Evolutionary conservation across 208 protist species (phyloP), one percentile per base, ranked within the genome.

Genomic region (Leishmania braziliensis): DNA sequence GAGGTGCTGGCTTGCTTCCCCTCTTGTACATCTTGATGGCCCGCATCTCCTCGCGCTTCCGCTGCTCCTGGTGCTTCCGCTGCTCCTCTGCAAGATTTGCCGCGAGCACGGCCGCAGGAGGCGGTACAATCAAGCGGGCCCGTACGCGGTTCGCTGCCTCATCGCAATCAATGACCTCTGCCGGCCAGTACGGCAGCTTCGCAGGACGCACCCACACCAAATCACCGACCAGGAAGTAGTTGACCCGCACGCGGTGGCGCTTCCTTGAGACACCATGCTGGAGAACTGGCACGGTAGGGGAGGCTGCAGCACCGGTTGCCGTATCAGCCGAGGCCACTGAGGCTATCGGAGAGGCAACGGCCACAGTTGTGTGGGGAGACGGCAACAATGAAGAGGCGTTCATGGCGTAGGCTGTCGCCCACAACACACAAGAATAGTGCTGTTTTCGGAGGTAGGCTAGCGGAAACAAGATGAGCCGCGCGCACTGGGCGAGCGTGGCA

Each of bases 111-210:
- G 68, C 83, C n/a, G 74, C 79, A 3, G 88, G 56, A 5, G 92
- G 93, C 5, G 93, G 91, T 29, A 87, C 73, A 46, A 97, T 77
- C 2, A 96, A 86, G 12, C 86, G 83, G 5, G 91, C 90, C 12
- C 88, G 86, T 50, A 97, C 89, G 43, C 73, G 90, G 83, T 95
- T 96, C 0, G 80, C 75, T 14, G 65, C 63, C 73, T 92, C 88
- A 56, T 95, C 87, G 33, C 87, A 86, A n/a, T 87, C 81, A 10
- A 93, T 60, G 26, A 97, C 89, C 86, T 97, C 95, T 1, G 92
- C 95, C 0, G 95, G 95, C 93, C 95, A 98, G 85, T 92, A 97
- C 16, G 95, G 95, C 53, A 96, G 77, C 54, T 88, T 86, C 8
- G 86, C 85, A 5, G 93, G 93, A 5, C 92, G 90, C 23, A 93